These are phyloP conservation scores for Jatropha podagrica DNA, from an alignment of 441 rosid genomes.

Conservation along the genomic window DNA sequence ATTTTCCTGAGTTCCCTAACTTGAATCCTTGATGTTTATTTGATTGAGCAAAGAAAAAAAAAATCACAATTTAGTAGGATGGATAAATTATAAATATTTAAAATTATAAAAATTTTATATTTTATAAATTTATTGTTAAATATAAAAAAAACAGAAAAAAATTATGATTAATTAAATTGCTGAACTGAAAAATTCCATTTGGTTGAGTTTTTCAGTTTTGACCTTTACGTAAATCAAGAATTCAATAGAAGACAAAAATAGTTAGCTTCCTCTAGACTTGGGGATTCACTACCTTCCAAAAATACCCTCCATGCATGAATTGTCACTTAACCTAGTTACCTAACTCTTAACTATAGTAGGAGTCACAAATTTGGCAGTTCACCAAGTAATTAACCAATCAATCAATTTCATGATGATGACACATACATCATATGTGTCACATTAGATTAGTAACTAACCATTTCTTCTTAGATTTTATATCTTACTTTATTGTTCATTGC, in stretches of 20 bases:
- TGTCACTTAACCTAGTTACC: background rate
- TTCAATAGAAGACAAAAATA: background rate
- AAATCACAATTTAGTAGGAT: too few relatives aligned
- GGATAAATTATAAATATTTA: too few relatives aligned
- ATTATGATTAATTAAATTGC: too few relatives aligned
- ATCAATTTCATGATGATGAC: background rate
- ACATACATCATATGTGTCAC: background rate
- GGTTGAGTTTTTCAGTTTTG: too few relatives aligned
- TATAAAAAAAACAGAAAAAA: too few relatives aligned
- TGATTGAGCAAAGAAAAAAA: too few relatives aligned
- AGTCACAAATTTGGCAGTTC: background rate
- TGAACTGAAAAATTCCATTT: too few relatives aligned
- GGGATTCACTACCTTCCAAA: background rate
- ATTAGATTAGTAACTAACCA: background rate
- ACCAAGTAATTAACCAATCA: conserved; percentile 7
- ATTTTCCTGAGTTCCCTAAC: too few relatives aligned
- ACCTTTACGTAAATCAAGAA: too few relatives aligned
- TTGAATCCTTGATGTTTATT: too few relatives aligned
- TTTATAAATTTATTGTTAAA: too few relatives aligned
- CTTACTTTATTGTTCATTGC: background rate
- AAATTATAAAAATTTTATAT: too few relatives aligned
- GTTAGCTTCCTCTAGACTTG: background rate
- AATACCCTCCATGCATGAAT: background rate
- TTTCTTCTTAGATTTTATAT: background rate
- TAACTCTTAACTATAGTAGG: background rate